Percentiles rank a stretch among this genome's conserved stretches.
Evolutionary conservation across 371 early-diverging fungal species (phyloP).

Genomic region (Funneliformis caledonium): DNA sequence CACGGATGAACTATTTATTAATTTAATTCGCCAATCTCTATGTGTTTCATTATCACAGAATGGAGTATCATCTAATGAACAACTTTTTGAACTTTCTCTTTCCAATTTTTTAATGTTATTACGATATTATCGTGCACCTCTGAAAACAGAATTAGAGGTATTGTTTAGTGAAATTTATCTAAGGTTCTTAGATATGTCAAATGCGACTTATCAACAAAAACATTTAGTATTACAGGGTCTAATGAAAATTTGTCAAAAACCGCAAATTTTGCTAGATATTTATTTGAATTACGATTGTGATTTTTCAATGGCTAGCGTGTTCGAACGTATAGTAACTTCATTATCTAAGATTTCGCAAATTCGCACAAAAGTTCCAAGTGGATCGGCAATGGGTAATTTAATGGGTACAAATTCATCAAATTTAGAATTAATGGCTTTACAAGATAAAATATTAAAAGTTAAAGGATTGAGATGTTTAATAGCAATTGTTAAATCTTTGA

Average conservation of each 20-base stretch:
- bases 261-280: conserved; percentile 88
- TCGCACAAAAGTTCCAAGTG: conserved; percentile 43
- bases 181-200: conserved; percentile 65
- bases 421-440: conserved; percentile 44
- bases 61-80: conserved; percentile 65
- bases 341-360: conserved; percentile 62
- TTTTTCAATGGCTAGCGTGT: conserved; percentile 75
- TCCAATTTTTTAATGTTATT: conserved; percentile 65
- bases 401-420: conserved; percentile 24
- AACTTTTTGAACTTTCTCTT: conserved; percentile 71
- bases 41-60: conserved; percentile 67
- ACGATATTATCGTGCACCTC: conserved; percentile 57
- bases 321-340: conserved; percentile 75
- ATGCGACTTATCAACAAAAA: conserved; percentile 51
- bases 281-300: conserved; percentile 98
- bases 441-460: conserved; percentile 48
- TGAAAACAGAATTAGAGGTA: conserved; percentile 80
- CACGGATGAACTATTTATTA: conserved; percentile 54
- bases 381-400: conserved; percentile 27
- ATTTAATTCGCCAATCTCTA: conserved; percentile 66
- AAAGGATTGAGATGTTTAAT: conserved; percentile 52
- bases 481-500: conserved; percentile 60
- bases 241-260: conserved; percentile 69
- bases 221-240: conserved; percentile 57
- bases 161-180: conserved; percentile 79